phyloP scores from a whole-genome alignment of 345 rosid genomes.

The Citrus unshiu region DNA sequence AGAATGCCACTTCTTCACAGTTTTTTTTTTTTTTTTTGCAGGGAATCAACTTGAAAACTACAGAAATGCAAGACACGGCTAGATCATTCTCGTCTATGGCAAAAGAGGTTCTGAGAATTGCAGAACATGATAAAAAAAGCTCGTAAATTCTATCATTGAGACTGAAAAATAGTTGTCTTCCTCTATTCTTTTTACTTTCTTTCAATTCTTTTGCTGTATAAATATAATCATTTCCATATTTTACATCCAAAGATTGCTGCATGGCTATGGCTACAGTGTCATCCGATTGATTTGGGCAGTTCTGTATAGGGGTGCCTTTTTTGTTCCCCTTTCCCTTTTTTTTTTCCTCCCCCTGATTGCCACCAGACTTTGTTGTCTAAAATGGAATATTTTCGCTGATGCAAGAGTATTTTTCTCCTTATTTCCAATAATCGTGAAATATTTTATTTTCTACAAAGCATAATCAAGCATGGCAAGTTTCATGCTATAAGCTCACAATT shows the following conservation, averaged over 20 bases:
- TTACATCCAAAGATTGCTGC: neutral
- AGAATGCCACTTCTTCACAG: neutral
- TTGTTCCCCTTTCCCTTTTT: neutral
- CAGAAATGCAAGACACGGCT: constrained; percentile 83
- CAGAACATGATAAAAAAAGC: constrained; percentile 57
- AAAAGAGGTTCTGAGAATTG: constrained; percentile 55
- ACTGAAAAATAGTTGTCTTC: neutral
- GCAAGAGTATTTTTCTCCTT: neutral
- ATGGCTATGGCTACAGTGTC: no score
- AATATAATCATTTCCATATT: neutral
- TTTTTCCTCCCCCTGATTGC: neutral
- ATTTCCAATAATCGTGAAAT: neutral
- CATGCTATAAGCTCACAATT: neutral
- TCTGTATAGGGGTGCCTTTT: neutral
- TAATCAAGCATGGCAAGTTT: neutral
- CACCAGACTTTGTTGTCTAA: neutral
- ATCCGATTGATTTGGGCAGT: neutral
- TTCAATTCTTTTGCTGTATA: neutral
- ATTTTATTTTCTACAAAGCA: neutral
- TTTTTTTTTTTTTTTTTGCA: constrained; percentile 14
- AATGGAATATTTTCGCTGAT: neutral
- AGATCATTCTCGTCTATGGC: constrained; percentile 88
- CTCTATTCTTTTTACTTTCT: neutral
- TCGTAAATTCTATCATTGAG: constrained; percentile 18
- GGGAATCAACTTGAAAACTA: constrained; percentile 72